Conservation (phyloP, 2,329 filamentous ascomycete species). For the Zymoseptoria ardabiliae region DNA sequence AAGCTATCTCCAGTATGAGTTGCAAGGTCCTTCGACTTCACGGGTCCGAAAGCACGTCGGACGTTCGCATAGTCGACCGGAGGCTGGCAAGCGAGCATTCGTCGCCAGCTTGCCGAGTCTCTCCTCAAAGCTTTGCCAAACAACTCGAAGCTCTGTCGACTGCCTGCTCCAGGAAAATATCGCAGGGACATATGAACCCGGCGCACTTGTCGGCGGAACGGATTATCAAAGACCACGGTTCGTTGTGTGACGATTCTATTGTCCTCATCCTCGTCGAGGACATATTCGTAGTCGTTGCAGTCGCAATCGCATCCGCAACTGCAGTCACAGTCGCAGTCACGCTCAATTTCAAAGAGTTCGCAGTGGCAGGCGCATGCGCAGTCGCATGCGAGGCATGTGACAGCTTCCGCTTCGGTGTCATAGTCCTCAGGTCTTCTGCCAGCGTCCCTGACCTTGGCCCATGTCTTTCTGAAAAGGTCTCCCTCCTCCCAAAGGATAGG, state of each 20-base stretch:
- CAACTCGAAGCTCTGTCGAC: not conserved
- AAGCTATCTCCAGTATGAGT: not conserved
- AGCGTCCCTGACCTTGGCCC: no score
- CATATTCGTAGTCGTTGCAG: not conserved
- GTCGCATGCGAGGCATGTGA: no score
- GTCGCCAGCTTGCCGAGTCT: constrained; percentile 1
- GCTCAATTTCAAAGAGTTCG: no score
- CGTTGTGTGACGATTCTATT: not conserved
- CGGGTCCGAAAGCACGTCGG: not conserved
- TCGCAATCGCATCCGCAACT: not conserved
- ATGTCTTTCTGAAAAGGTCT: no score
- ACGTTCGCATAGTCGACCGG: not conserved
- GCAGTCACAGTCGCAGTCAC: not conserved
- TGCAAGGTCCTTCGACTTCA: not conserved
- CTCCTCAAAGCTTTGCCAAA: not conserved
- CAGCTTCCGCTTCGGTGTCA: no score
- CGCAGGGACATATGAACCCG: not conserved
- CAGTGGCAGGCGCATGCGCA: no score
- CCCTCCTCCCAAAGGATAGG: not conserved
- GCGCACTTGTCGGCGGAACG: not conserved
- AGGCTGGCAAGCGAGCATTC: constrained; percentile 4
- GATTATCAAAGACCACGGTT: not conserved
- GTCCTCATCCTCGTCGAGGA: not conserved
- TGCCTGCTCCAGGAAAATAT: not conserved
- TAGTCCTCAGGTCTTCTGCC: no score